Evolutionary conservation across 441 rosid species (phyloP), one percentile per base, ranked within the genome.

Genomic region (Adansonia rubrostipa): DNA sequence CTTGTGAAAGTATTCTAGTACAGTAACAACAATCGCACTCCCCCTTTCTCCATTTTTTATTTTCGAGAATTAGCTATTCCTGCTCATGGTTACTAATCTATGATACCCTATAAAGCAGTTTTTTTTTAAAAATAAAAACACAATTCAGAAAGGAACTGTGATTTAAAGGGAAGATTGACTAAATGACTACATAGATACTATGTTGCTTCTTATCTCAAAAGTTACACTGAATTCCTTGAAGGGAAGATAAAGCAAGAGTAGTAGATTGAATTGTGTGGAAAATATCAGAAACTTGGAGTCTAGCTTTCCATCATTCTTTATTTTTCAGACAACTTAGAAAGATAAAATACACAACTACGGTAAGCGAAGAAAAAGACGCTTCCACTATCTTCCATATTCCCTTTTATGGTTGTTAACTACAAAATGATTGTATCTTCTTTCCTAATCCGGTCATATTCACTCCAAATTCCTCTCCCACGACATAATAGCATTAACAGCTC

Each of bases 351-450:
- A 60, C 13, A 22, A 60, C 13, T 7, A 19, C 0, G 13, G 13
- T 58, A 62, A 28, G 33, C 40, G 5, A 36, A 33, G 45, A 69
- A 64, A 33, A 6, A 50, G 51, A 33, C 0, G 3, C 15, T 15
- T 15, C 28, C 15, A 53, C 75, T n/a, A 73, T 36, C 51, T 73
- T 57, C 66, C 76, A n/a, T 19, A 36, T 57, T 40, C 40, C 50
- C 44, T 44, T 74, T 47, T 74, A 42, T 22, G 33, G 36, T 56
- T 19, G 11, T 72, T 40, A 40, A 9, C 45, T 54, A 9, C 14
- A 71, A 4, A 71, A 36, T 33, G 48, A 53, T 28, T 9, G 48
- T 15, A 71, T 72, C 64, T 54, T 72, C n/a, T 54, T 13, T 56
- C 65, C 28, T 6, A 10, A 73, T 65, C 42, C 50, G 11, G 56